These are phyloP conservation scores for Hanseniaspora occidentalis DNA, from an alignment of 805 yeast genomes.

Conservation along the genomic window DNA sequence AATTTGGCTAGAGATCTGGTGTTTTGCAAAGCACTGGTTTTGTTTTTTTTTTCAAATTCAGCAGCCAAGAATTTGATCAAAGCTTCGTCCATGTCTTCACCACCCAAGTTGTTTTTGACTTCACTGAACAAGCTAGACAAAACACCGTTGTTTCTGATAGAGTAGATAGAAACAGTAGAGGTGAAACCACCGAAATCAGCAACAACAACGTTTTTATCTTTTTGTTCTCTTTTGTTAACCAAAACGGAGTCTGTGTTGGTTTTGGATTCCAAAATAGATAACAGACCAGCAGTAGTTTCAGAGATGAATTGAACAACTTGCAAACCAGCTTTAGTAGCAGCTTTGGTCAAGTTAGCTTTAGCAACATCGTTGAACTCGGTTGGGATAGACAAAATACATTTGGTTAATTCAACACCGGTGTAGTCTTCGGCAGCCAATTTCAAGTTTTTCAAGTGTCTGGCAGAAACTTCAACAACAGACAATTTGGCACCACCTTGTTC, in stretches of 20 bases:
- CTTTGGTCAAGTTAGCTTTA: constrained; percentile 44
- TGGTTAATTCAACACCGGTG: constrained; percentile 68
- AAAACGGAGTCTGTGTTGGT: constrained; percentile 30
- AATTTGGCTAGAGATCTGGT: constrained; percentile 84
- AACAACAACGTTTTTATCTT: constrained; percentile 43
- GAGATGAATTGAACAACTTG: constrained; percentile 75
- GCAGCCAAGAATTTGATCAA: constrained; percentile 76
- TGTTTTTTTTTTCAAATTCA: constrained; percentile 84
- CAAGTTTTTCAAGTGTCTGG: constrained; percentile 73
- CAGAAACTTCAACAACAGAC: constrained; percentile 64
- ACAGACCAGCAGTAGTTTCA: constrained; percentile 85
- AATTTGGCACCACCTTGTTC: constrained; percentile 22
- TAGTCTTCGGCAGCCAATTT: constrained; percentile 87
- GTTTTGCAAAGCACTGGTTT: constrained; percentile 61
- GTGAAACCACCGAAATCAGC: constrained; percentile 96
- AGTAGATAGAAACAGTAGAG: constrained; percentile 88
- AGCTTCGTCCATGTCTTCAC: constrained; percentile 70
- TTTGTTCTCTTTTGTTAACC: constrained; percentile 6
- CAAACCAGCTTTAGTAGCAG: constrained; percentile 62
- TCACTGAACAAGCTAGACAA: constrained; percentile 78
- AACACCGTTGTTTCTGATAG: constrained; percentile 81
- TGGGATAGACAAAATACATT: constrained; percentile 83
- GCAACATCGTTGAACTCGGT: constrained; percentile 72
- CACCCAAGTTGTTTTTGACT: constrained; percentile 77
- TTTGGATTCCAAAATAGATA: constrained; percentile 58